Conservation (phyloP, 2,329 filamentous ascomycete genomes). For the Lachnellula subtilissima region DNA sequence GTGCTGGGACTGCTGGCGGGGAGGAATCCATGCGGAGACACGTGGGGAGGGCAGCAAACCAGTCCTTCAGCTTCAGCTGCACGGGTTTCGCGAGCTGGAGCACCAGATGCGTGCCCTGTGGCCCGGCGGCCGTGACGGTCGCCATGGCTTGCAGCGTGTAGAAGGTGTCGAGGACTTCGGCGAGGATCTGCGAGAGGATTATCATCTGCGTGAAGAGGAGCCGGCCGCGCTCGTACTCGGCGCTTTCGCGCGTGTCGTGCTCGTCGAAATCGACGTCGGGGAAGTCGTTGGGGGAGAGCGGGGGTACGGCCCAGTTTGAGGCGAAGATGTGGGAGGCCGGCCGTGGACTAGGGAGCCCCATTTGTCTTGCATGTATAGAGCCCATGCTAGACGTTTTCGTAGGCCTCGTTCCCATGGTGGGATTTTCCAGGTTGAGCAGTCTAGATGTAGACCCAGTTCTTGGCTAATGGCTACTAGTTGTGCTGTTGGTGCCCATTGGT, state of each 20-base stretch:
- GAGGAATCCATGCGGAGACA: conserved; percentile 62
- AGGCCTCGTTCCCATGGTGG: conserved; percentile 82
- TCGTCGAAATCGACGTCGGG: conserved; percentile 66
- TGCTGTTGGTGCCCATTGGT: conserved; percentile 79
- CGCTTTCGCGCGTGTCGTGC: conserved; percentile 53
- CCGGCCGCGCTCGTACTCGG: conserved; percentile 62
- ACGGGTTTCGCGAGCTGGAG: conserved; percentile 74
- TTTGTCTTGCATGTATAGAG: conserved; percentile 89
- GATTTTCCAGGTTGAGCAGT: conserved; percentile 83
- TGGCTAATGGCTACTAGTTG: conserved; percentile 84
- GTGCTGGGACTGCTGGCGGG: conserved; percentile 35
- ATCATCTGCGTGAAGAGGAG: conserved; percentile 73
- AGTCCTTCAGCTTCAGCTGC: conserved; percentile 76
- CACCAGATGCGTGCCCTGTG: conserved; percentile 67
- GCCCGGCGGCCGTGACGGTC: conserved; percentile 59
- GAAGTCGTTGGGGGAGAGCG: conserved; percentile 64
- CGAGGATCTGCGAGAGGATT: conserved; percentile 66
- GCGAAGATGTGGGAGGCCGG: conserved; percentile 67
- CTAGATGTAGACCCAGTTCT: conserved; percentile 82
- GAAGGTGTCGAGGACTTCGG: conserved; percentile 77
- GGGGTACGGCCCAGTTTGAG: conserved; percentile 71
- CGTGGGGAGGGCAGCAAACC: conserved; percentile 64
- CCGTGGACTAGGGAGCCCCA: conserved; percentile 85
- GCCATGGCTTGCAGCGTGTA: conserved; percentile 75
- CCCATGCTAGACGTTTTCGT: conserved; percentile 83